A percentile compares a stretch with the other conserved stretches of the same genome.
Conservation (phyloP, 768 basidiomycete species). For the Mycena indigotica region DNA sequence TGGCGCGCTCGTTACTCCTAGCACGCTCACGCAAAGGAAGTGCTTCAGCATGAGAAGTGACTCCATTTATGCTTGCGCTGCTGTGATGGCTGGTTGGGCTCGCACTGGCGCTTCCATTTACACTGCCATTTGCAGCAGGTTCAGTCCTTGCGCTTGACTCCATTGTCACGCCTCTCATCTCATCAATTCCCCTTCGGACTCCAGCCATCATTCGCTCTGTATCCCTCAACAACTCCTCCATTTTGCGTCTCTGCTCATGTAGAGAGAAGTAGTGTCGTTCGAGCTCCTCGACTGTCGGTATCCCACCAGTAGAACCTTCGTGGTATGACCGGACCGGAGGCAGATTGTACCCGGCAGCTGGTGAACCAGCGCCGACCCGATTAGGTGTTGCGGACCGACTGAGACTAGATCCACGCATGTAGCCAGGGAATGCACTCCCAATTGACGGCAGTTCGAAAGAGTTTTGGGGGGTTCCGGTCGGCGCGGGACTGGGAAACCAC, state of each 20-base stretch:
- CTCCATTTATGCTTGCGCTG: conserved; percentile 1
- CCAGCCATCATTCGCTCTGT: conserved; percentile 75
- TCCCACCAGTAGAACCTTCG: conserved; percentile 26
- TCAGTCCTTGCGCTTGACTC: conserved; percentile 3
- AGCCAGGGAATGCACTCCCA: conserved; percentile 24
- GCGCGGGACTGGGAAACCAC: conserved; percentile 30
- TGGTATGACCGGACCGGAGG: conserved; percentile 14
- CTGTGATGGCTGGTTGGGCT: conserved; percentile 19
- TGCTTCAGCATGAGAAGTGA: not conserved
- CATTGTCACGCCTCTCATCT: conserved; percentile 50
- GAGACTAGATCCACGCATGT: conserved; percentile 33
- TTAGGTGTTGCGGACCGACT: conserved; percentile 13
- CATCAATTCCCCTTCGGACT: conserved; percentile 74
- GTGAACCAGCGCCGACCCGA: conserved; percentile 17
- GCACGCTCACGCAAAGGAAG: conserved; percentile 17
- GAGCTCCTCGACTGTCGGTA: conserved; percentile 59
- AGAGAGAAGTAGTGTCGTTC: conserved; percentile 73
- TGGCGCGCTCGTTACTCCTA: conserved; percentile 9
- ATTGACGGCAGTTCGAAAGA: conserved; percentile 32
- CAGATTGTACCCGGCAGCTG: conserved; percentile 13
- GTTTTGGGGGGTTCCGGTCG: conserved; percentile 25
- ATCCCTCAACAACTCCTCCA: conserved; percentile 75
- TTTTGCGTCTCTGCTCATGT: conserved; percentile 58
- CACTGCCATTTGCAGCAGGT: not conserved
- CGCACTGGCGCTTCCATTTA: conserved; percentile 15